phyloP scores from a whole-genome alignment of 2,329 filamentous ascomycete genomes.

The Bimuria novae-zelandiae region DNA sequence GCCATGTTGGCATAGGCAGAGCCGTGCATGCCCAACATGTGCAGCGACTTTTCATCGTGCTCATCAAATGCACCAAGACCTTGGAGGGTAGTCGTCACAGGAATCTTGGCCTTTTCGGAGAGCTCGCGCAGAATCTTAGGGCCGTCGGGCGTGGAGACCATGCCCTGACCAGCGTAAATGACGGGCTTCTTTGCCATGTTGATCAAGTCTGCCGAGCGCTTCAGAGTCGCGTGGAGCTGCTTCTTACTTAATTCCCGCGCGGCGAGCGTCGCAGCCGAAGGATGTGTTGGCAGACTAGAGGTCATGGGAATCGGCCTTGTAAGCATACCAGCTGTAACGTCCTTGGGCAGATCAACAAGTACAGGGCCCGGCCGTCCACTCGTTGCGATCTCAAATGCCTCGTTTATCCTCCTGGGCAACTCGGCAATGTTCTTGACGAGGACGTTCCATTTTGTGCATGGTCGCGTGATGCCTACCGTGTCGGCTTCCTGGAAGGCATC shows the following conservation, averaged over 20 bases:
- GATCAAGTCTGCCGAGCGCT: slow-evolving; percentile 78
- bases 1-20: slow-evolving; percentile 97
- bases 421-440: slow-evolving; percentile 97
- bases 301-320: slow-evolving; percentile 81
- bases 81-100: slow-evolving; percentile 94
- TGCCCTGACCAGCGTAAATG: slow-evolving; percentile 91
- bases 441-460: slow-evolving; percentile 98
- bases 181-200: slow-evolving; percentile 92
- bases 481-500: slow-evolving; percentile 98
- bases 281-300: slow-evolving; percentile 73
- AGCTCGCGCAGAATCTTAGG: slow-evolving; percentile 80
- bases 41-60: slow-evolving; percentile 87
- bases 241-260: slow-evolving; percentile 73
- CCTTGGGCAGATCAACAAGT: slow-evolving; percentile 93
- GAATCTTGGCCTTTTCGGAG: slow-evolving; percentile 87
- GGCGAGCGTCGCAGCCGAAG: slow-evolving; percentile 83
- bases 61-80: slow-evolving; percentile 93
- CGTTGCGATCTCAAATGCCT: slow-evolving; percentile 97
- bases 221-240: slow-evolving; percentile 74
- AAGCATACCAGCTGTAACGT: slow-evolving; percentile 86
- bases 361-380: slow-evolving; percentile 93
- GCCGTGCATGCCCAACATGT: slow-evolving; percentile 99
- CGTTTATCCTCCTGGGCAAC: slow-evolving; percentile 90
- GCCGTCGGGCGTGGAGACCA: slow-evolving; percentile 79
- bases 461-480: slow-evolving; percentile 87